These are phyloP conservation scores for Pythium angustatum DNA, from an alignment of 352 stramenopile genomes.

Conservation along the genomic window DNA sequence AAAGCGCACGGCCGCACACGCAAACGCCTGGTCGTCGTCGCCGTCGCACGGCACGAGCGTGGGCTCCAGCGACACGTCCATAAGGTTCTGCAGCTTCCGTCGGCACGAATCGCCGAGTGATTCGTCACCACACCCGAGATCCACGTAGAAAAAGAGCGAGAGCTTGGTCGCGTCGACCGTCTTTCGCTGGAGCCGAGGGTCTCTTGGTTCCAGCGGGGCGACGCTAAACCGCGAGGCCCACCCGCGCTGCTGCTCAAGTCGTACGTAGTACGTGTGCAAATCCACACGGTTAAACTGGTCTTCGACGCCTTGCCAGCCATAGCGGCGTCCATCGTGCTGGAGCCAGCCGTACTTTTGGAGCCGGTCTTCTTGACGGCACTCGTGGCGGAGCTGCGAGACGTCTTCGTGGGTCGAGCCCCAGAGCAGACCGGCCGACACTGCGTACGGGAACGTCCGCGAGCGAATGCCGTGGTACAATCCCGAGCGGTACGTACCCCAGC, in stretches of 20 bases:
- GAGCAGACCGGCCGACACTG: slow-evolving; percentile 70
- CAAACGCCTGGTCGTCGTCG: background rate
- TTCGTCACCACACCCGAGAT: slow-evolving; percentile 75
- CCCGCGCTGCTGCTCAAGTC: slow-evolving; percentile 34
- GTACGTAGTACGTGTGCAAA: slow-evolving; percentile 63
- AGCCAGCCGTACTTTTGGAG: slow-evolving; percentile 83
- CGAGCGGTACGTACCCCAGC: slow-evolving; percentile 78
- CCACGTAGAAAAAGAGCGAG: slow-evolving; percentile 83
- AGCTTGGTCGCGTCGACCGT: slow-evolving; percentile 50
- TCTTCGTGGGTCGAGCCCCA: slow-evolving; percentile 73
- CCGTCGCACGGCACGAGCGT: slow-evolving; percentile 21
- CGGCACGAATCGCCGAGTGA: slow-evolving; percentile 50
- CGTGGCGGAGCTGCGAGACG: slow-evolving; percentile 69
- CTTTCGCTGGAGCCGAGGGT: slow-evolving; percentile 43
- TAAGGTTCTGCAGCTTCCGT: slow-evolving; percentile 45
- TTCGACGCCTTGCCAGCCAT: slow-evolving; percentile 59
- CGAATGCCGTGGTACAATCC: slow-evolving; percentile 80
- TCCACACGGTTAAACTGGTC: slow-evolving; percentile 77
- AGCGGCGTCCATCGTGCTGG: slow-evolving; percentile 66
- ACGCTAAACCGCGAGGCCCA: slow-evolving; percentile 54
- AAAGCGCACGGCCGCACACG: slow-evolving; percentile 48
- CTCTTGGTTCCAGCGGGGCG: slow-evolving; percentile 42
- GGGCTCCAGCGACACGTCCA: slow-evolving; percentile 52
- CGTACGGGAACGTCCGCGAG: slow-evolving; percentile 63
- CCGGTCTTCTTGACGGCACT: slow-evolving; percentile 76